phyloP scores from a whole-genome alignment of 176 grass and related monocot species.

The Tuctoria greenei region DNA sequence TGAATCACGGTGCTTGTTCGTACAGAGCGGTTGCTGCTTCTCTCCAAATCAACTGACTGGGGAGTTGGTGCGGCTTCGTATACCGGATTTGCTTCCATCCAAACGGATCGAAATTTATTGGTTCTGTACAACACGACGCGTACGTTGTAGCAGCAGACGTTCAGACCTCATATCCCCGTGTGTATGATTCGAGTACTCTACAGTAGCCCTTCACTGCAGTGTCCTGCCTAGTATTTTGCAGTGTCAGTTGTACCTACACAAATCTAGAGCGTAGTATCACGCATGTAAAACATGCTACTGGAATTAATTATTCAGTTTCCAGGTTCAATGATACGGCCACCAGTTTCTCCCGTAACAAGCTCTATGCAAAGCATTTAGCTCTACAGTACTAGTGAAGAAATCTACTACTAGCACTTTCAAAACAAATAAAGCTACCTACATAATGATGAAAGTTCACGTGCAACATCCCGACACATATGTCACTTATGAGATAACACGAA shows the following conservation, averaged over 20 bases:
- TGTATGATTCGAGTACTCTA: too few relatives aligned
- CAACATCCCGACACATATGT: constrained; percentile 2
- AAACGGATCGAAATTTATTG: not conserved
- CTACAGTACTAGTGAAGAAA: too few relatives aligned
- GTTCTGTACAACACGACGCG: too few relatives aligned
- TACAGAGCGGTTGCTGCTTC: too few relatives aligned
- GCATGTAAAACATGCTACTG: not conserved
- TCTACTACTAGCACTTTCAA: too few relatives aligned
- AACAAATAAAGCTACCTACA: too few relatives aligned
- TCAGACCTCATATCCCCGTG: too few relatives aligned
- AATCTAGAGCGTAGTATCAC: not conserved
- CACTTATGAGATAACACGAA: constrained; percentile 44
- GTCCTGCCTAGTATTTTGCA: not conserved
- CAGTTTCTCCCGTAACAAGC: not conserved
- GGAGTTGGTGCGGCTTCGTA: not conserved
- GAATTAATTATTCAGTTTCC: not conserved
- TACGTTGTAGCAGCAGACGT: too few relatives aligned
- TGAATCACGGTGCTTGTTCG: too few relatives aligned
- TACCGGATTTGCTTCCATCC: not conserved
- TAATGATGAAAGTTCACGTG: not conserved
- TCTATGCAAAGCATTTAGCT: too few relatives aligned
- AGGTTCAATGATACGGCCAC: too few relatives aligned
- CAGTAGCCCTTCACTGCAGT: not conserved
- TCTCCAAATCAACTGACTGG: not conserved
- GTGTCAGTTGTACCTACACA: not conserved